A percentile compares a stretch with the other conserved stretches of the same genome.
Conservation (phyloP, 2,329 filamentous ascomycete species). For the Trichoderma arundinaceum region DNA sequence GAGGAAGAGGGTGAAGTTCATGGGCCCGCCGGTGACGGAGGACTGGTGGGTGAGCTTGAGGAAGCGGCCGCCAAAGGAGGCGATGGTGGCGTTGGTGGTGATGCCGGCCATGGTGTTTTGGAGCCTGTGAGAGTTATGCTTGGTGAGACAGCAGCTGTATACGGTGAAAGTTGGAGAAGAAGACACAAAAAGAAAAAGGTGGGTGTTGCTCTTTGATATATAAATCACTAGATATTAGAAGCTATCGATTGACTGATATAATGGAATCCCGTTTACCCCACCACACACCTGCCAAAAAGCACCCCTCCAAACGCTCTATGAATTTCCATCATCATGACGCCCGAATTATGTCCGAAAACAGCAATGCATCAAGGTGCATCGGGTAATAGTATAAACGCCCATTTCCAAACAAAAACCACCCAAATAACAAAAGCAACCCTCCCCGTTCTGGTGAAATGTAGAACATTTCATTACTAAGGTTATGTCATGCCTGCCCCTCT, state of each 20-base stretch:
- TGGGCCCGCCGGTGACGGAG: constrained; percentile 78
- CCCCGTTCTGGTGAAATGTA: background rate
- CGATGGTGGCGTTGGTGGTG: constrained; percentile 85
- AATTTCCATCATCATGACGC: constrained; percentile 24
- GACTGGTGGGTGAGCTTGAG: constrained; percentile 92
- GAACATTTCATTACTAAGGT: background rate
- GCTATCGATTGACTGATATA: background rate
- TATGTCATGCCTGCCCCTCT: constrained; percentile 3
- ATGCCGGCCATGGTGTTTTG: constrained; percentile 37
- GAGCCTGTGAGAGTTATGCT: background rate
- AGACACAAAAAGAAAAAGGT: background rate
- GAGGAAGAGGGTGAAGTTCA: constrained; percentile 92
- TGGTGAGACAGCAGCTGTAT: background rate
- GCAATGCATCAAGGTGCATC: background rate
- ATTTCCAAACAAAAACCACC: background rate
- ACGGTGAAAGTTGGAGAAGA: background rate
- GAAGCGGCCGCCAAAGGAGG: constrained; percentile 91
- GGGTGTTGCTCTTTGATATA: background rate
- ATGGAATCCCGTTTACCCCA: constrained; percentile 11
- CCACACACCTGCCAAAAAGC: background rate
- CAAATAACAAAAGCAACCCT: background rate
- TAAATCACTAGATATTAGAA: background rate
- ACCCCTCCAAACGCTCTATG: constrained; percentile 11
- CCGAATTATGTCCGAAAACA: constrained; percentile 29
- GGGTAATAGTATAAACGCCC: constrained; percentile 30